Evolutionary conservation across 352 stramenopile species (phyloP).

Genomic region (Halophytophthora batemanensis): DNA sequence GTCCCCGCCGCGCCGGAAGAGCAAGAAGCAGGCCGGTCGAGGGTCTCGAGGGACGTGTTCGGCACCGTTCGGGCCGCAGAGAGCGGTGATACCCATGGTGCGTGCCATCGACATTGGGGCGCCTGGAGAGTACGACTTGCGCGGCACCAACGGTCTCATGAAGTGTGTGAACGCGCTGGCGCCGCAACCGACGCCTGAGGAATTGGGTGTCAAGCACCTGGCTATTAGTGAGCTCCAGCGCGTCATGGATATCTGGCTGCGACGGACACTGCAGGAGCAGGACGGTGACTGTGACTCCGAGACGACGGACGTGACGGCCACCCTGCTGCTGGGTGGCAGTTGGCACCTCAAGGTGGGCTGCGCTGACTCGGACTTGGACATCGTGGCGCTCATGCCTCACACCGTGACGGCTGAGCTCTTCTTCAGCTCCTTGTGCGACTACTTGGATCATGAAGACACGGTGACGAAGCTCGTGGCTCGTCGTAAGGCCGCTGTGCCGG

Average conservation of each 20-base stretch:
- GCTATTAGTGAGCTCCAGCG: constrained; percentile 76
- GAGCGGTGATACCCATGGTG: constrained; percentile 49
- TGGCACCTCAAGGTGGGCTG: constrained; percentile 81
- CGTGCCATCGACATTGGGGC: constrained; percentile 49
- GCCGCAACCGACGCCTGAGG: constrained; percentile 48
- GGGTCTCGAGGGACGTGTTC: constrained; percentile 1
- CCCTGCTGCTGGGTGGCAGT: constrained; percentile 70
- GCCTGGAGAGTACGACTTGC: constrained; percentile 72
- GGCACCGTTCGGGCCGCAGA: constrained; percentile 14
- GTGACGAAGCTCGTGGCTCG: constrained; percentile 68
- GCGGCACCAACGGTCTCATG: constrained; percentile 77
- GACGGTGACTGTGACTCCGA: constrained; percentile 6
- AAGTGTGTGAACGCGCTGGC: constrained; percentile 75
- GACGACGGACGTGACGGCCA: constrained; percentile 36
- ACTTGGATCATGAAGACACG: constrained; percentile 32
- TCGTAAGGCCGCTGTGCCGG: constrained; percentile 68
- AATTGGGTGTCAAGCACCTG: constrained; percentile 69
- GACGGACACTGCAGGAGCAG: constrained; percentile 36
- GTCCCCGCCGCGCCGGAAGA: constrained; percentile 7
- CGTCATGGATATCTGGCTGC: constrained; percentile 70
- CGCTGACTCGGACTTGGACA: constrained; percentile 74
- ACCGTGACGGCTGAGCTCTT: constrained; percentile 63
- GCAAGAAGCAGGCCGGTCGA: constrained; percentile 13
- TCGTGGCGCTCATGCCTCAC: constrained; percentile 69
- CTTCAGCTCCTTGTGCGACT: constrained; percentile 57